These are phyloP conservation scores for Kurtzmaniella quercitrusa DNA, from an alignment of 1,139 yeast genomes.

Conservation along the genomic window DNA sequence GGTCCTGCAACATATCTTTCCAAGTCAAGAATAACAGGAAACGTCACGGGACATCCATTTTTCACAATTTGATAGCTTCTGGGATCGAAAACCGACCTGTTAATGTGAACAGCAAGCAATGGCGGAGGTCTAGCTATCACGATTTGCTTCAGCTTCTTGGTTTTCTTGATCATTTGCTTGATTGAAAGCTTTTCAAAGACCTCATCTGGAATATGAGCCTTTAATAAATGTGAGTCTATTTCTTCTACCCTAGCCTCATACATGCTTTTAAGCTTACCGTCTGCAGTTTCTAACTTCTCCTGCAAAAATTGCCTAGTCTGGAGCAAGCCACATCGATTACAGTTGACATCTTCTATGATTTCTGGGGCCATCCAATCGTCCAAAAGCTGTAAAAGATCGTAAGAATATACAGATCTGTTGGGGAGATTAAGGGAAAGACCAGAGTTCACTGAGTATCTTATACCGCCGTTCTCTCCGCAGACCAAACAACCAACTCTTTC, in stretches of 20 bases:
- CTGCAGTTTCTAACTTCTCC: slow-evolving; percentile 32
- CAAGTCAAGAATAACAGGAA: slow-evolving; percentile 65
- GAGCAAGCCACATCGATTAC: slow-evolving; percentile 80
- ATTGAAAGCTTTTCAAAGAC: slow-evolving; percentile 71
- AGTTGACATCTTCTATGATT: slow-evolving; percentile 85
- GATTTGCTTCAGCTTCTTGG: slow-evolving; percentile 79
- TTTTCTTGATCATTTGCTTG: slow-evolving; percentile 68
- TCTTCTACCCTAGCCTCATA: slow-evolving; percentile 49
- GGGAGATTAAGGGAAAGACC: slow-evolving; percentile 75
- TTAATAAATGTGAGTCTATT: slow-evolving; percentile 53
- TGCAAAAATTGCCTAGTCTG: slow-evolving; percentile 53
- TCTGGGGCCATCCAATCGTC: slow-evolving; percentile 77
- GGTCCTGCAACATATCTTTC: slow-evolving; percentile 68
- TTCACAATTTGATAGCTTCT: slow-evolving; percentile 78
- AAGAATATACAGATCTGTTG: slow-evolving; percentile 25
- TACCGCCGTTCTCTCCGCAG: slow-evolving; percentile 93
- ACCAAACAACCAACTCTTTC: slow-evolving; percentile 84
- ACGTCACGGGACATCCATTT: slow-evolving; percentile 76
- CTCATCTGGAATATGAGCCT: slow-evolving; percentile 74
- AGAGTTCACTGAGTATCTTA: slow-evolving; percentile 74
- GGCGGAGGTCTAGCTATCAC: slow-evolving; percentile 82
- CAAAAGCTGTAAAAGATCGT: slow-evolving; percentile 50
- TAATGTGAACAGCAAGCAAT: slow-evolving; percentile 76
- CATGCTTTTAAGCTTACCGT: slow-evolving; percentile 34
- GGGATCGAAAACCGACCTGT: slow-evolving; percentile 89